These are phyloP conservation scores for Leishmania turanica DNA, from an alignment of 208 protist genomes.

Conservation along the genomic window DNA sequence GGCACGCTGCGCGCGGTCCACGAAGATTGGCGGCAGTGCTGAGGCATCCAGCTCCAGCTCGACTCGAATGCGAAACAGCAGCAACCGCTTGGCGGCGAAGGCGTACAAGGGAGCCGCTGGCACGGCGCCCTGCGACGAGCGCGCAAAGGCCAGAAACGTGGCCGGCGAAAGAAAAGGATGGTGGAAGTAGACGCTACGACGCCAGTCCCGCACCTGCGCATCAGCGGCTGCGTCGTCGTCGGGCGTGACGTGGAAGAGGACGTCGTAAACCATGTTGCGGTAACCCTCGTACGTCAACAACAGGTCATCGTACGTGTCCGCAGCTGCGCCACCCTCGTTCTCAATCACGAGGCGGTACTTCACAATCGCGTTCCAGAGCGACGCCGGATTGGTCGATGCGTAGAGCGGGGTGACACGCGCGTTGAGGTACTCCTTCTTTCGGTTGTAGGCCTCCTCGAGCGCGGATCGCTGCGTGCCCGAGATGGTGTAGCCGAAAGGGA, in stretches of 20 bases:
- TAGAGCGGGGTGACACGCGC: slow-evolving; percentile 49
- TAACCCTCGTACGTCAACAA: slow-evolving; percentile 74
- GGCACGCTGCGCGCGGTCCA: slow-evolving; percentile 13
- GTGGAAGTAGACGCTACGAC: slow-evolving; percentile 69
- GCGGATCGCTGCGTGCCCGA: slow-evolving; percentile 28
- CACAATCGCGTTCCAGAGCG: slow-evolving; percentile 78
- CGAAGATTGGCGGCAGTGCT: slow-evolving; percentile 43
- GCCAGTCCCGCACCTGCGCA: slow-evolving; percentile 36
- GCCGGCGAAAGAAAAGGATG: slow-evolving; percentile 89
- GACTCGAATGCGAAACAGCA: slow-evolving; percentile 84
- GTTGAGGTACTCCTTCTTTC: slow-evolving; percentile 57
- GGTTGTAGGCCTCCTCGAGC: slow-evolving; percentile 43
- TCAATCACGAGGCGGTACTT: slow-evolving; percentile 49
- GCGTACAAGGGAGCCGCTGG: slow-evolving; percentile 80
- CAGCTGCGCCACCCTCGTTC: slow-evolving; percentile 8
- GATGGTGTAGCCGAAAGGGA: slow-evolving; percentile 30
- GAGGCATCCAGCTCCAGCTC: slow-evolving; percentile 71
- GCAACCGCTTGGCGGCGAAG: slow-evolving; percentile 81
- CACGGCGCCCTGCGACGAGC: slow-evolving; percentile 57
- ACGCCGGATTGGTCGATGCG: slow-evolving; percentile 69
- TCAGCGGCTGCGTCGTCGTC: slow-evolving; percentile 44
- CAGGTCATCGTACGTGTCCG: slow-evolving; percentile 72
- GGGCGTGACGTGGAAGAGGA: slow-evolving; percentile 63
- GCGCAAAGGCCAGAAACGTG: slow-evolving; percentile 79
- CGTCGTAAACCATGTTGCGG: slow-evolving; percentile 67